Percentiles rank a stretch among this genome's conserved stretches.
Evolutionary conservation across 345 rosid genomes (phyloP).

Genomic region (Populus davidiana): DNA sequence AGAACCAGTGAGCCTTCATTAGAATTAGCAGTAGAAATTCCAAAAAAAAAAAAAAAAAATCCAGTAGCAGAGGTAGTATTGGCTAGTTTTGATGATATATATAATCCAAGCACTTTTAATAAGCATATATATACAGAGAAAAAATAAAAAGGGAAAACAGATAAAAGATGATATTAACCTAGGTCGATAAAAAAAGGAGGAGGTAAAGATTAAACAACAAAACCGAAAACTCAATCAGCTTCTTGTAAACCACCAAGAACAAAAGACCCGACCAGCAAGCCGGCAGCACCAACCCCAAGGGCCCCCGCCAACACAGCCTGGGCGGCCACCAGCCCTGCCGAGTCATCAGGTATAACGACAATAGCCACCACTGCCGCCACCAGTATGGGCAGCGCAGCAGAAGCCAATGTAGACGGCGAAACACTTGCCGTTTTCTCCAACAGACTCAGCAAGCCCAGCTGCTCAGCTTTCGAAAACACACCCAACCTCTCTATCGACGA

Average conservation of each 20-base stretch:
- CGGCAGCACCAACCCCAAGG: constrained; percentile 62
- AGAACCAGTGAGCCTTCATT: no score
- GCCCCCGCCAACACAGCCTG: constrained; percentile 69
- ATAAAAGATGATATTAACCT: neutral
- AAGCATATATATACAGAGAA: neutral
- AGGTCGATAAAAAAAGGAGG: neutral
- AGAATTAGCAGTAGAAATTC: no score
- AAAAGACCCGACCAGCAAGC: constrained; percentile 71
- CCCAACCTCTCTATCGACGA: constrained; percentile 85
- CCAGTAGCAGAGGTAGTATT: no score
- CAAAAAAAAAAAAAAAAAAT: no score
- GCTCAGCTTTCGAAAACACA: constrained; percentile 86
- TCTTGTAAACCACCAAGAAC: constrained; percentile 81
- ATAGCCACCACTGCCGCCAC: constrained; percentile 69
- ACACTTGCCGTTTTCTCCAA: constrained; percentile 58
- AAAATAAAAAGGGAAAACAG: neutral
- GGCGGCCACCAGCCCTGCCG: constrained; percentile 55
- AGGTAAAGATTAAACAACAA: neutral
- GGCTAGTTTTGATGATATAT: no score
- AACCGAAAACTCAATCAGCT: constrained; percentile 51
- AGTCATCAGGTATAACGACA: constrained; percentile 80
- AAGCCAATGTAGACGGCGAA: constrained; percentile 69
- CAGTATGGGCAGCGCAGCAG: constrained; percentile 65
- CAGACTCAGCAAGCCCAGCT: constrained; percentile 76
- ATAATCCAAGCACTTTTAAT: neutral